Evolutionary conservation across 2,329 filamentous ascomycete genomes (phyloP).

Genomic region (Plenodomus tracheiphilus): DNA sequence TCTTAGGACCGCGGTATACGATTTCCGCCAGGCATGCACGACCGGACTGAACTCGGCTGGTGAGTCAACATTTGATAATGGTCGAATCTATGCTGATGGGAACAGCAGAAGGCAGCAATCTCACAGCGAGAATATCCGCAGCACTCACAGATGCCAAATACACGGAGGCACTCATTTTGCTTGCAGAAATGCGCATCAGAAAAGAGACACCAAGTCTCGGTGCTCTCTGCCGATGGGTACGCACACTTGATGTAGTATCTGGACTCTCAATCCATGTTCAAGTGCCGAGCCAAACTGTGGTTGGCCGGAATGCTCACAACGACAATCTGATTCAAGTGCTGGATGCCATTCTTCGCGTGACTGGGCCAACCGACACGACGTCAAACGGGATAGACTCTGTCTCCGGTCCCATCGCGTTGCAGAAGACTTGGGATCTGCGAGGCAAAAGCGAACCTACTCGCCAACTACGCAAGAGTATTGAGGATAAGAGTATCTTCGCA

Average conservation of each 20-base stretch:
- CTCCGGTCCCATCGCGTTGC: constrained; percentile 59
- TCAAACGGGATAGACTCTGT: constrained; percentile 23
- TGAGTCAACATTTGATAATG: constrained; percentile 20
- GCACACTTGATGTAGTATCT: constrained; percentile 70
- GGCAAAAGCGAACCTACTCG: constrained; percentile 44
- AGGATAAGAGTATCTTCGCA: constrained; percentile 55
- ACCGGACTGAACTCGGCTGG: constrained; percentile 65
- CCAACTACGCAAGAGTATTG: constrained; percentile 60
- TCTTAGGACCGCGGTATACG: constrained; percentile 67
- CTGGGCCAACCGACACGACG: constrained; percentile 61
- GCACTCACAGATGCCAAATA: constrained; percentile 68
- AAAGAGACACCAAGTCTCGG: constrained; percentile 67
- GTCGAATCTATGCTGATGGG: constrained; percentile 3
- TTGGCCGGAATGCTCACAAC: constrained; percentile 53
- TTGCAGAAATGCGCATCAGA: constrained; percentile 72
- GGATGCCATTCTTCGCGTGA: constrained; percentile 66
- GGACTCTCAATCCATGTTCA: constrained; percentile 61
- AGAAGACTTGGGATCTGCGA: constrained; percentile 65
- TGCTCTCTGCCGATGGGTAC: constrained; percentile 71
- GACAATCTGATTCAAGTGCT: constrained; percentile 59
- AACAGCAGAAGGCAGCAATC: constrained; percentile 58
- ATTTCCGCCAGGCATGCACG: constrained; percentile 69
- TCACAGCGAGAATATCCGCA: constrained; percentile 68
- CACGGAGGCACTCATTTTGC: constrained; percentile 65
- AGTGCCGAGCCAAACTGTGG: constrained; percentile 42